Evolutionary conservation across 805 yeast genomes (phyloP).

Genomic region (Wickerhamomyces canadensis): DNA sequence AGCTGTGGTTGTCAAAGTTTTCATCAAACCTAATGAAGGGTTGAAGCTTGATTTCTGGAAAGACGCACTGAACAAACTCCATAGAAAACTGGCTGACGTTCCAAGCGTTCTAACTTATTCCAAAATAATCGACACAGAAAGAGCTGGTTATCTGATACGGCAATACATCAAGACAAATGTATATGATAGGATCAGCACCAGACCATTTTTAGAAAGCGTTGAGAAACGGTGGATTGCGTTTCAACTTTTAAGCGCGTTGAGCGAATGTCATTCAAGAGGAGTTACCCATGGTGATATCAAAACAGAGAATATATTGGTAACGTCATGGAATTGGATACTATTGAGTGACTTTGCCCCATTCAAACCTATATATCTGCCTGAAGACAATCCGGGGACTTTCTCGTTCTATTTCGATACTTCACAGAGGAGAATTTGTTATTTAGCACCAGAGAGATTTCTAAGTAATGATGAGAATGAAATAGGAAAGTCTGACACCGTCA

Average conservation of each 20-base stretch:
- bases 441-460: constrained; percentile 88
- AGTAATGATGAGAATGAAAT: constrained; percentile 18
- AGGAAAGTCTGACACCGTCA: constrained; percentile 26
- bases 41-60: constrained; percentile 19
- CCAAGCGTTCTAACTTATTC: constrained; percentile 69
- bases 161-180: constrained; percentile 74
- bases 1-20: constrained; percentile 68
- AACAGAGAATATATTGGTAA: constrained; percentile 80
- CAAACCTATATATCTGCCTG: constrained; percentile 84
- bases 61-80: constrained; percentile 27
- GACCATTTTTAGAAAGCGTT: constrained; percentile 78
- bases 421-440: constrained; percentile 77
- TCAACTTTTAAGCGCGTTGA: constrained; percentile 64
- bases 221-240: constrained; percentile 84
- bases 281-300: constrained; percentile 89
- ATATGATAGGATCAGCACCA: constrained; percentile 80
- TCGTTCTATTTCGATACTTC: constrained; percentile 91
- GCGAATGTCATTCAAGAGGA: constrained; percentile 53
- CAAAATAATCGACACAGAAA: constrained; percentile 74
- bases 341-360: constrained; percentile 79
- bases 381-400: constrained; percentile 88
- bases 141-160: constrained; percentile 87
- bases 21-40: constrained; percentile 63
- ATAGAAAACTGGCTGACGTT: constrained; percentile 37
- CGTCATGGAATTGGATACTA: constrained; percentile 84